Conservation (phyloP, 306 rosid genomes). For the Prunus persica region Prunus_persica_NCBIv2 NC_034009.1:34198001-34198500, state of each 20-base stretch:
- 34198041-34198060: background rate
- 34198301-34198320: slow-evolving; percentile 69
- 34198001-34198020: too few relatives aligned
- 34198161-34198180: background rate
- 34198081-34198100: background rate
- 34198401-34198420: slow-evolving; percentile 68
- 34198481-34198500: slow-evolving; percentile 44
- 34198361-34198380: slow-evolving; percentile 68
- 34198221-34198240: slow-evolving; percentile 3
- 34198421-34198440: slow-evolving; percentile 82
- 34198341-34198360: slow-evolving; percentile 95
- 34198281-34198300: slow-evolving; percentile 52
- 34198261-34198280: slow-evolving; percentile 12
- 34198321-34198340: slow-evolving; percentile 87
- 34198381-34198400: slow-evolving; percentile 79
- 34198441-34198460: slow-evolving; percentile 95
- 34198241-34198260: background rate
- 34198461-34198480: slow-evolving; percentile 95
- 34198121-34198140: slow-evolving; percentile 3
- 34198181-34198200: too few relatives aligned
- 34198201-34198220: background rate
- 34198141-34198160: background rate
- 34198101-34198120: background rate
- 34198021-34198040: too few relatives aligned
- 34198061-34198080: background rate